A percentile compares a stretch with the other conserved stretches of the same genome.
Conservation (phyloP, 495 filamentous ascomycete species). For the Neurospora tetraspora region DNA sequence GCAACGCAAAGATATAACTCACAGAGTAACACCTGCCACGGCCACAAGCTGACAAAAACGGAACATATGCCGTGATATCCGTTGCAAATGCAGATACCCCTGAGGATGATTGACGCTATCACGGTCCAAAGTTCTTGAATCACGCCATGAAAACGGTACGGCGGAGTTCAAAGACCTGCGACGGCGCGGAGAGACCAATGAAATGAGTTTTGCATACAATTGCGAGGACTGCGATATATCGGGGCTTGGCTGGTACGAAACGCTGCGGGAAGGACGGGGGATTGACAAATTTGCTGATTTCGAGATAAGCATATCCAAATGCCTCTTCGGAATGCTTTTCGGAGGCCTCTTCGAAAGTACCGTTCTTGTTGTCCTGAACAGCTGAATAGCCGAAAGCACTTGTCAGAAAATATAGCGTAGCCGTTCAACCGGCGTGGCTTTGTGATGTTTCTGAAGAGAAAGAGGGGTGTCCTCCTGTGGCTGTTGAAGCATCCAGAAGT, state of each 20-base stretch:
- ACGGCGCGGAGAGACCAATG: background rate
- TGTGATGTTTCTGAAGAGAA: background rate
- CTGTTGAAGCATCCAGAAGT: slow-evolving; percentile 29
- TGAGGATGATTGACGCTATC: background rate
- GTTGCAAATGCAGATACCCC: background rate
- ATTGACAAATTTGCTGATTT: background rate
- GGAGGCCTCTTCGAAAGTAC: background rate
- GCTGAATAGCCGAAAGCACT: background rate
- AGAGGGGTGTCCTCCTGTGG: slow-evolving; percentile 18
- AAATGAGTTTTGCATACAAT: background rate
- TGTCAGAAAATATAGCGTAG: background rate
- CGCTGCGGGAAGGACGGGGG: background rate
- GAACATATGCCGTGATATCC: background rate
- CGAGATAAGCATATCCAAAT: background rate
- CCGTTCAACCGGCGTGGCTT: background rate
- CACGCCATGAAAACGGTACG: background rate
- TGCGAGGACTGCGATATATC: background rate
- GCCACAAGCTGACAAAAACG: background rate
- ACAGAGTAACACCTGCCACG: background rate
- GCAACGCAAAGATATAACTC: background rate
- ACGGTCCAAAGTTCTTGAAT: background rate
- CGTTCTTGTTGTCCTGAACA: background rate
- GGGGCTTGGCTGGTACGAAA: background rate
- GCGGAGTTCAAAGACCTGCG: background rate
- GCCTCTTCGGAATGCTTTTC: background rate